Evolutionary conservation across 441 rosid genomes (phyloP), one percentile per base, ranked within the genome.

Genomic region (Jatropha podagrica): DNA sequence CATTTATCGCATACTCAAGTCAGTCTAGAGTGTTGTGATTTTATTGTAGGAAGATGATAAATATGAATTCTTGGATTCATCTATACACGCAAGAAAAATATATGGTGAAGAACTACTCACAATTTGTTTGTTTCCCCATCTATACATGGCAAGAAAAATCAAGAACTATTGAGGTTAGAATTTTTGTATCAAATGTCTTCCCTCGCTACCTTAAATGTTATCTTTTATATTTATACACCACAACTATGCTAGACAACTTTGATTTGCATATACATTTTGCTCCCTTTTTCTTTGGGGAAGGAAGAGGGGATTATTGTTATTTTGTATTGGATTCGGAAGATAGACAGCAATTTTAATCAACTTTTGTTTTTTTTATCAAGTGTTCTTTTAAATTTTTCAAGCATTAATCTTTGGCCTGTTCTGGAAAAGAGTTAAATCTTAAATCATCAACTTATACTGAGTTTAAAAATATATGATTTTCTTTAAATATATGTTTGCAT

Each of bases 121-220:
- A 96, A 81, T 96, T 96, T 51, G 98, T 96, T 81, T 90, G 97
- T 70, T 96, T 96, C 85, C 99, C 99, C 52, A 93, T 96, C 84
- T 96, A 89, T 77, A 92, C 97, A 18, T 96, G 98, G 98, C 93
- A 82, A 75, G 98, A 96, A 76, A 93, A 96, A 78, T 92, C 99
- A 68, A 89, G 92, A 79, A 93, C 97, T 37, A 62, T 96, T 66
- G 99, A 95, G 97, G 99, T 95, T 78, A 85, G 82, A 26, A 46
- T 54, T 37, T 62, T 37, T 63, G 23, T 66, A 40, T 73, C 32
- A 62, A 41, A 52, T 67, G 40, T 63, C 27, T 52, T 26, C 13
- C 20, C 48, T 74, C 18, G 37, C 3, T 18, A 37, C 3, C 44
- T 27, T 56, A 32, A 5, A 10, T 32, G 20, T 7, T 44, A 27